These are phyloP conservation scores for Eucalyptus pauciflora DNA, from an alignment of 345 rosid species.

Conservation along the genomic window DNA sequence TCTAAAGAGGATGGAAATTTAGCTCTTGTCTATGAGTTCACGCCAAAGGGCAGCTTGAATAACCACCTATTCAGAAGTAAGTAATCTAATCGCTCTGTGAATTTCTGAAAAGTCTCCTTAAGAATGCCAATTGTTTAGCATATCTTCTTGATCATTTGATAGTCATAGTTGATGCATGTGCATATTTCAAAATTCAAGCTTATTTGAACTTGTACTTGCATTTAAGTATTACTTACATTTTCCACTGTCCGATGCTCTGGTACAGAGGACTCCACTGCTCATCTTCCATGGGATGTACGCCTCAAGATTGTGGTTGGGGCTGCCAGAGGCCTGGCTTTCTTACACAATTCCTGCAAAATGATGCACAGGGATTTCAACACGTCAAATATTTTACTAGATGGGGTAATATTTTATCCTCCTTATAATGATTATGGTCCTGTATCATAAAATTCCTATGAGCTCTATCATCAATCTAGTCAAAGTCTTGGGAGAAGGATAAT, in stretches of 20 bases:
- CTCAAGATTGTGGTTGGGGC: neutral
- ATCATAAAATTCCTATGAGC: neutral
- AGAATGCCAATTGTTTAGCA: neutral
- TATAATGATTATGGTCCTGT: neutral
- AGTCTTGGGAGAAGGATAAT: neutral
- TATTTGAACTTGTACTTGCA: neutral
- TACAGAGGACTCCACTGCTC: neutral
- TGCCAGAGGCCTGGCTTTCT: neutral
- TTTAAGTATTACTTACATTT: neutral
- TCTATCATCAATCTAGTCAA: neutral
- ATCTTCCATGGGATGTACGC: neutral
- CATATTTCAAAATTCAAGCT: neutral
- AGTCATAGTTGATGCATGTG: neutral
- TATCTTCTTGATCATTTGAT: neutral
- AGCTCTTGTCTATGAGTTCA: neutral
- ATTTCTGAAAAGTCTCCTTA: neutral
- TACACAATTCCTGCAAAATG: neutral
- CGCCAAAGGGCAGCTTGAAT: neutral
- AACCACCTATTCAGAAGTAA: constrained; percentile 1
- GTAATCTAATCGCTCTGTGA: neutral
- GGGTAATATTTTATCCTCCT: neutral
- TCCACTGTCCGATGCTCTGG: neutral
- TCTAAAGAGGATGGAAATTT: neutral
- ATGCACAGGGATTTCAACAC: neutral
- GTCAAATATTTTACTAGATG: neutral